These are phyloP conservation scores for Mycena galopus DNA, from an alignment of 768 basidiomycete species.

Conservation along the genomic window DNA sequence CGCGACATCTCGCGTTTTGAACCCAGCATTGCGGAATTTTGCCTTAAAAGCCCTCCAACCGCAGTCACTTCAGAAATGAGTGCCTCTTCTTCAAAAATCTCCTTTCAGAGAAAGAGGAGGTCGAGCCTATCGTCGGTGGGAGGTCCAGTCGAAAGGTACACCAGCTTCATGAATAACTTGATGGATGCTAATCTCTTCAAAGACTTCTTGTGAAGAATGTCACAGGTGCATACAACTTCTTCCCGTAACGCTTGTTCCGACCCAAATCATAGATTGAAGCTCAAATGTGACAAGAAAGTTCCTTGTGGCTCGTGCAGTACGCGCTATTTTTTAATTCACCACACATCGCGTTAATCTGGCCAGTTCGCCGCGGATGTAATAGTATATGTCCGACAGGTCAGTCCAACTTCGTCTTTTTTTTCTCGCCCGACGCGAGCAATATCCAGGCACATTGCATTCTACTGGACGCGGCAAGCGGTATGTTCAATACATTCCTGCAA, in stretches of 20 bases:
- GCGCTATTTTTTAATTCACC: not conserved
- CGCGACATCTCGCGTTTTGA: not conserved
- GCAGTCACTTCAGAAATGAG: slow-evolving; percentile 7
- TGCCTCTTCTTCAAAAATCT: not conserved
- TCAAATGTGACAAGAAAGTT: slow-evolving; percentile 57
- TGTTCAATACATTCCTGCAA: not conserved
- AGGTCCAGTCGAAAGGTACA: slow-evolving; percentile 20
- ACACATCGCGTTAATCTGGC: not conserved
- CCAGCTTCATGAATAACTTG: not conserved
- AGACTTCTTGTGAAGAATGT: slow-evolving; percentile 35
- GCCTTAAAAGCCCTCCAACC: not conserved
- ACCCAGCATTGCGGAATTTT: too few relatives aligned
- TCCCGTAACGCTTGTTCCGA: not conserved
- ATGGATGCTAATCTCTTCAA: not conserved
- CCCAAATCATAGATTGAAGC: slow-evolving; percentile 46
- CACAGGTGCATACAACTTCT: slow-evolving; percentile 7
- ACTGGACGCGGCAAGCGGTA: slow-evolving; percentile 48
- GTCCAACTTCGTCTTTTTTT: not conserved
- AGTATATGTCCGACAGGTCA: slow-evolving; percentile 47
- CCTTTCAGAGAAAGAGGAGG: not conserved
- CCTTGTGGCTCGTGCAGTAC: slow-evolving; percentile 31
- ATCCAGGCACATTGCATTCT: slow-evolving; percentile 49
- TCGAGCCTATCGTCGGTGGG: not conserved
- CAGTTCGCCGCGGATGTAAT: slow-evolving; percentile 47
- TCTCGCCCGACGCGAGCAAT: slow-evolving; percentile 25